Conservation (phyloP, 352 stramenopile genomes). For the Aphanomyces stellatus region DNA sequence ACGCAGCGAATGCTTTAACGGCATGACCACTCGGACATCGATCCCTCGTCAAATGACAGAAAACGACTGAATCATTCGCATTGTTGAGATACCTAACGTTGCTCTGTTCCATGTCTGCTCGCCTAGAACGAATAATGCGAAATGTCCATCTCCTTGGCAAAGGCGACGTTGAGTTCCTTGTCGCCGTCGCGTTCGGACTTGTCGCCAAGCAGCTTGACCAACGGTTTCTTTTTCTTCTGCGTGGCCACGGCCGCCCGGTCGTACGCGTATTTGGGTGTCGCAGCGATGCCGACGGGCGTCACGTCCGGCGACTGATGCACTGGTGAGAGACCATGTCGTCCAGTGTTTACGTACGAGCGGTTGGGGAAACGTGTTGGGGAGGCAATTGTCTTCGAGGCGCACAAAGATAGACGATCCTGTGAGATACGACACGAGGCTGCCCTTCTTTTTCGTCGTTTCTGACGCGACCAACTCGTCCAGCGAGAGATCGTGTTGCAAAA, state of each 20-base stretch:
- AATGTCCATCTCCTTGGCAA: constrained; percentile 54
- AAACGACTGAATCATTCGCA: no score
- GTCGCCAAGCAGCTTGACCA: constrained; percentile 41
- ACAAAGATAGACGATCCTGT: constrained; percentile 49
- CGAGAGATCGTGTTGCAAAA: constrained; percentile 25
- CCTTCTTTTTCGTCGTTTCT: constrained; percentile 39
- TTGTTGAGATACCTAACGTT: no score
- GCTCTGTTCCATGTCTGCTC: no score
- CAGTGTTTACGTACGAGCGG: constrained; percentile 32
- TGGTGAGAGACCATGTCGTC: background rate
- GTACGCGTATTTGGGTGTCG: constrained; percentile 37
- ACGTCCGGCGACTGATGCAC: constrained; percentile 16
- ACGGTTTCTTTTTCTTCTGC: constrained; percentile 51
- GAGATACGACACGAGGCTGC: constrained; percentile 25
- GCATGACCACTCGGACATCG: no score
- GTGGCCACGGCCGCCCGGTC: constrained; percentile 35
- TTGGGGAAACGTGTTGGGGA: constrained; percentile 27
- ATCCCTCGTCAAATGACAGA: no score
- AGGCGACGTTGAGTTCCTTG: constrained; percentile 55
- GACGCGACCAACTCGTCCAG: constrained; percentile 28
- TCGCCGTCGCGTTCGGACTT: constrained; percentile 47
- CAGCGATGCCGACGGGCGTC: constrained; percentile 36
- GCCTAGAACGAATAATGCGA: constrained; percentile 40
- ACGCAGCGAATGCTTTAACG: no score
- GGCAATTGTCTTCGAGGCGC: constrained; percentile 51